Conservation (phyloP, 768 basidiomycete species). For the Grammothele lineata region DNA sequence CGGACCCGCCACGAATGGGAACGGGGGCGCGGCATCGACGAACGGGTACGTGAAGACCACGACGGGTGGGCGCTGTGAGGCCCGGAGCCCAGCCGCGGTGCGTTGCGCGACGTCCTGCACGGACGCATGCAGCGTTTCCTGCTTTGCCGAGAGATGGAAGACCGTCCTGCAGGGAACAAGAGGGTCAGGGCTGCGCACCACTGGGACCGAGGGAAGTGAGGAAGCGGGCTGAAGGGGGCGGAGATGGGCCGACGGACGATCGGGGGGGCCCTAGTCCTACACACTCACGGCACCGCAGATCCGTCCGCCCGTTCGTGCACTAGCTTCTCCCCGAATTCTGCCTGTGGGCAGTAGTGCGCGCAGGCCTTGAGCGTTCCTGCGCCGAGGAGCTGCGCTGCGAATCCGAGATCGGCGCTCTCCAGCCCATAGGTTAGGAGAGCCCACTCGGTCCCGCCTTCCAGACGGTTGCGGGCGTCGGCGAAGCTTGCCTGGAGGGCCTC, state of each 20-base stretch:
- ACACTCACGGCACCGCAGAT: constrained; percentile 26
- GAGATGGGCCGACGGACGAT: too few relatives aligned
- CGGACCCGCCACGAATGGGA: constrained; percentile 30
- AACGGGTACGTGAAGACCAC: constrained; percentile 33
- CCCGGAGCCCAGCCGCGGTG: constrained; percentile 20
- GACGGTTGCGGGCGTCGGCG: constrained; percentile 8
- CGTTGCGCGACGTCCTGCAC: constrained; percentile 24
- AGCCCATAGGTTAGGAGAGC: constrained; percentile 18
- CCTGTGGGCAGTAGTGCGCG: constrained; percentile 33
- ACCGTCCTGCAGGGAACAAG: constrained; percentile 23
- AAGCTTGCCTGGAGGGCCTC: constrained; percentile 18
- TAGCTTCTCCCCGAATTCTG: constrained; percentile 23
- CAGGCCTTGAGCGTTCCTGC: constrained; percentile 24
- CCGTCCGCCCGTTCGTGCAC: constrained; percentile 23
- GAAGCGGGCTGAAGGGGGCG: too few relatives aligned
- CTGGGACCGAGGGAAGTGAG: too few relatives aligned
- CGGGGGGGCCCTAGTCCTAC: background rate
- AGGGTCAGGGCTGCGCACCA: too few relatives aligned
- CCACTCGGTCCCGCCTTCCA: constrained; percentile 3
- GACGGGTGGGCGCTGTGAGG: constrained; percentile 26
- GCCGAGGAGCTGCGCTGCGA: background rate
- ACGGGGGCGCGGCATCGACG: constrained; percentile 33
- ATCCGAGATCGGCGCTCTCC: background rate
- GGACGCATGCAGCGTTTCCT: constrained; percentile 31
- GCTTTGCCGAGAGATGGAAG: constrained; percentile 34